phyloP scores from a whole-genome alignment of 192 early-diverging fungal genomes.

The Coemansia pectinata region DNA sequence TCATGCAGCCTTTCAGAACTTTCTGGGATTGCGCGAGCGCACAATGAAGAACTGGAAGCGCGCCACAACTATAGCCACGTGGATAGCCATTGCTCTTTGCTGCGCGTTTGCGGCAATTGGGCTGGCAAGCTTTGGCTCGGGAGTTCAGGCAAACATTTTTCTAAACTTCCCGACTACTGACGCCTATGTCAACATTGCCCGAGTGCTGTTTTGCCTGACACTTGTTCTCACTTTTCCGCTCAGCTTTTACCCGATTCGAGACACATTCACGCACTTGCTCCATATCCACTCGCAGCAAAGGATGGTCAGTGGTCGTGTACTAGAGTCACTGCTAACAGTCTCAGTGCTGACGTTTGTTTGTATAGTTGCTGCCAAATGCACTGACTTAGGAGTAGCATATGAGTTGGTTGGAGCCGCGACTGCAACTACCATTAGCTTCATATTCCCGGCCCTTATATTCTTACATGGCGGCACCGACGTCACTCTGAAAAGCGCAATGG shows the following conservation, averaged over 20 bases:
- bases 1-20: conserved; percentile 65
- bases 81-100: conserved; percentile 54
- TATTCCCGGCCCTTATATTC: conserved; percentile 33
- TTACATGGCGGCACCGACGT: conserved; percentile 43
- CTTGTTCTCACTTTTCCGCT: conserved; percentile 59
- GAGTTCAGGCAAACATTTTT: conserved; percentile 61
- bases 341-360: conserved; percentile 20
- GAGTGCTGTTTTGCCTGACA: conserved; percentile 59
- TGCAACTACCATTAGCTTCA: conserved; percentile 38
- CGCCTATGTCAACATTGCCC: conserved; percentile 59
- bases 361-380: conserved; percentile 15
- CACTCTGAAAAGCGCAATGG: neutral
- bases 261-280: conserved; percentile 39
- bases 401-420: conserved; percentile 41
- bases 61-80: conserved; percentile 56
- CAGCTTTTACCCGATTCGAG: conserved; percentile 48
- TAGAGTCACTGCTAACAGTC: conserved; percentile 29
- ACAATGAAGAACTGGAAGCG: conserved; percentile 53
- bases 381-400: conserved; percentile 42
- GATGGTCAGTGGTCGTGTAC: conserved; percentile 8
- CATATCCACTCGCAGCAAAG: conserved; percentile 28
- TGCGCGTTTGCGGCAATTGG: conserved; percentile 62
- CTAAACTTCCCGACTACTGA: conserved; percentile 62
- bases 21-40: conserved; percentile 55
- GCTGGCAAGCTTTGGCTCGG: conserved; percentile 61